Evolutionary conservation across 2,329 filamentous ascomycete genomes (phyloP), one percentile per base, ranked within the genome.

Genomic region (Fusarium beomiforme): DNA sequence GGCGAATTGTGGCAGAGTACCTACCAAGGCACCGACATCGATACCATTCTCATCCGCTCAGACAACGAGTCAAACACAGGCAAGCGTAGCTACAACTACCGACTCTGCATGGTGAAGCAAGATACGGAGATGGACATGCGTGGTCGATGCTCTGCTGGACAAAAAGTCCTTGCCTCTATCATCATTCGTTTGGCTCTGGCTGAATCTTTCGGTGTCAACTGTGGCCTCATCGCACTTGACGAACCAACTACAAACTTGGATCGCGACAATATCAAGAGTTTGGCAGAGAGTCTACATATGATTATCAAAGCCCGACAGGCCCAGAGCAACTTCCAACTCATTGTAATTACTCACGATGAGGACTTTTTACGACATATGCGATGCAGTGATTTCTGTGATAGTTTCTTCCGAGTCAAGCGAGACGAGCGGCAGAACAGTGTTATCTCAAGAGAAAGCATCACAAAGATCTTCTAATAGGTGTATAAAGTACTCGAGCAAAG

Each of bases 51-150:
- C 77, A 98, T 99, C 82, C 92, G 93, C 42, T 97, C 95, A 21
- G 95, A 98, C 81, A 92, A 91, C 75, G 96, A 98, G 79, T 89
- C 88, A 49, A 86, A 86, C 42, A 81, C 89, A 61, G 91, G 89
- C 56, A 94, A 93, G 77, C 91, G 93, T 76, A 93, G 87, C 69
- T 98, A 98, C 87, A 98, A 99, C 83, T 99, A 99, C 85, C 93
- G 96, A 49, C 92, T 99, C 9, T 95, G 93, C 81, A 99, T 99
- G 96, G 90, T 97, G 75, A 99, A 99, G 84, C 92, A 95, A 79
- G 94, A 97, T 77, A 93, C 93, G 1, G 96, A 99, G 81, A 97
- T 99, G 94, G 96, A 99, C 83, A 99, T 99, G 96, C 93, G 96
- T 69, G 97, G 96, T 3, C 93, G 96, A 59, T 99, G 96, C 86